Conservation (phyloP, 768 basidiomycete species). For the Panaeolus papilionaceus region DNA sequence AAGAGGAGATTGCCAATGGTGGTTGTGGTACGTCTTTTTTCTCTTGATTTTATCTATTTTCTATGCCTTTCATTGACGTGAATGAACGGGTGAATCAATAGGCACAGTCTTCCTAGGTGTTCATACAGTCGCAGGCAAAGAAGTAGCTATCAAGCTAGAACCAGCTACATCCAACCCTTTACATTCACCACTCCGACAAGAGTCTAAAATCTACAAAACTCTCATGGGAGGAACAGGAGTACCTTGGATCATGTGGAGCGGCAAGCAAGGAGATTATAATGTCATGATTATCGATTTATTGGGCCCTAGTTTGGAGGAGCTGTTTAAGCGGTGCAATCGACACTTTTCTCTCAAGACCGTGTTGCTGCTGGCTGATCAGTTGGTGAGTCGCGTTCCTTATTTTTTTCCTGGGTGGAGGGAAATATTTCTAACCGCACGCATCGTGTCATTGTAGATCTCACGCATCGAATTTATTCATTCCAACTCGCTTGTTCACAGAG, state of each 20-base stretch:
- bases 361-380: constrained; percentile 90
- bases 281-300: constrained; percentile 98
- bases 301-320: constrained; percentile 87
- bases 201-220: constrained; percentile 91
- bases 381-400: constrained; percentile 58
- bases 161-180: constrained; percentile 57
- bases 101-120: constrained; percentile 82
- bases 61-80: background rate
- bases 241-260: constrained; percentile 92
- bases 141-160: constrained; percentile 86
- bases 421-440: background rate
- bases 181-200: constrained; percentile 78
- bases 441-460: constrained; percentile 65
- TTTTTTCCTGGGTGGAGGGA: background rate
- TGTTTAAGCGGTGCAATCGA: constrained; percentile 89
- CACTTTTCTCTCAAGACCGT: constrained; percentile 96
- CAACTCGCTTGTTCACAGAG: constrained; percentile 93
- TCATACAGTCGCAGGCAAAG: constrained; percentile 82
- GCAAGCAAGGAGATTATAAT: constrained; percentile 92
- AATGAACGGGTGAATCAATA: constrained; percentile 29
- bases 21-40: constrained; percentile 65
- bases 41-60: constrained; percentile 1
- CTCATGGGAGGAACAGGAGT: constrained; percentile 90
- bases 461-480: constrained; percentile 98
- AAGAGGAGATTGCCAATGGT: constrained; percentile 82